Conservation (phyloP, 2,329 filamentous ascomycete genomes). For the Colletotrichum spinosum region DNA sequence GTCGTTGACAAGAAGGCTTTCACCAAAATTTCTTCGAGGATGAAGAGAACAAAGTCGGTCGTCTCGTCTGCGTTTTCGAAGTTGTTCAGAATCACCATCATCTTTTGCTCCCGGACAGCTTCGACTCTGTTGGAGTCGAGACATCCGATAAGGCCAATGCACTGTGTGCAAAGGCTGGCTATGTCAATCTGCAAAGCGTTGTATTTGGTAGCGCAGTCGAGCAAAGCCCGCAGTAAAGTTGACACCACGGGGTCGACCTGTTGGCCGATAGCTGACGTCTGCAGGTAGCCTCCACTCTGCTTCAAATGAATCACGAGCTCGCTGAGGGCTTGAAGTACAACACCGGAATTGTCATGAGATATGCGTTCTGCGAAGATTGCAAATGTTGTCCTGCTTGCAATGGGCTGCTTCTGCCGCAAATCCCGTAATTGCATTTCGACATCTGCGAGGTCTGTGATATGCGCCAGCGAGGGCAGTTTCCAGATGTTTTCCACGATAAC, state of each 20-base stretch:
- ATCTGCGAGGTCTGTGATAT: constrained; percentile 76
- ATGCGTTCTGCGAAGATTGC: constrained; percentile 79
- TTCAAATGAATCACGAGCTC: constrained; percentile 83
- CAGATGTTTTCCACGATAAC: constrained; percentile 75
- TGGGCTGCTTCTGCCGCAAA: constrained; percentile 66
- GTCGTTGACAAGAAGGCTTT: constrained; percentile 92
- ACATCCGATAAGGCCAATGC: constrained; percentile 89
- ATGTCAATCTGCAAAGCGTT: constrained; percentile 76
- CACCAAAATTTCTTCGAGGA: constrained; percentile 88
- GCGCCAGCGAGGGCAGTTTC: constrained; percentile 81
- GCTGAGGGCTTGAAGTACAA: constrained; percentile 82
- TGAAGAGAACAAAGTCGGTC: constrained; percentile 85
- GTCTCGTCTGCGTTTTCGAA: constrained; percentile 83
- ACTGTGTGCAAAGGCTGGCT: constrained; percentile 79
- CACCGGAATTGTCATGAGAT: constrained; percentile 84
- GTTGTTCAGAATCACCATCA: constrained; percentile 89
- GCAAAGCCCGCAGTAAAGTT: constrained; percentile 78
- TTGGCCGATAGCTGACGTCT: constrained; percentile 83
- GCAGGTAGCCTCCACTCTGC: constrained; percentile 80
- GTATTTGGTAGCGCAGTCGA: constrained; percentile 89
- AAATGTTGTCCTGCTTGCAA: constrained; percentile 61
- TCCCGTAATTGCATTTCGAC: constrained; percentile 74
- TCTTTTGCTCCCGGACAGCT: constrained; percentile 78
- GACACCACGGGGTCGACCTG: constrained; percentile 82
- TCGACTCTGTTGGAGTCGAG: constrained; percentile 93